These are phyloP conservation scores for Ganoderma multipileum DNA, from an alignment of 1,284 basidiomycete species.

Conservation along the genomic window DNA sequence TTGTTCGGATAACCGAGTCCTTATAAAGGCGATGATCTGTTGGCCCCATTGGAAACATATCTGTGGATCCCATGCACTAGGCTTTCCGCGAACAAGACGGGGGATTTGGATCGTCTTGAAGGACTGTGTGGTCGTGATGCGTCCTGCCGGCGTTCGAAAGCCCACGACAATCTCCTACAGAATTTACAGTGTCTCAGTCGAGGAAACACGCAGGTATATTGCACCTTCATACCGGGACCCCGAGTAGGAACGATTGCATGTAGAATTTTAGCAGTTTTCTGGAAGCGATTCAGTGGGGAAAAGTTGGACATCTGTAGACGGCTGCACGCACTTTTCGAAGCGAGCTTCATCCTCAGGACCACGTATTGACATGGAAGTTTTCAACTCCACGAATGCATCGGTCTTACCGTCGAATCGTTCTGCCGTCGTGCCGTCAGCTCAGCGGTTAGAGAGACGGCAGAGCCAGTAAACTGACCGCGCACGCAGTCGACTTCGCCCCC, in stretches of 20 bases:
- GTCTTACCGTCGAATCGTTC: slow-evolving; percentile 64
- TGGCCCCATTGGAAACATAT: slow-evolving; percentile 81
- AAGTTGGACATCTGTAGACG: background rate
- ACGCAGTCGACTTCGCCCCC: slow-evolving; percentile 98
- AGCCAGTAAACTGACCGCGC: slow-evolving; percentile 55
- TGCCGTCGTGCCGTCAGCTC: slow-evolving; percentile 35
- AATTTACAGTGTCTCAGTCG: background rate
- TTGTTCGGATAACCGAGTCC: slow-evolving; percentile 22
- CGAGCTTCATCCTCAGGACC: slow-evolving; percentile 70
- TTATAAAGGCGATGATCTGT: slow-evolving; percentile 62
- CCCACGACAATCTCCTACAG: slow-evolving; percentile 87
- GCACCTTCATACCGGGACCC: slow-evolving; percentile 76
- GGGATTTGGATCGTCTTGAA: slow-evolving; percentile 81
- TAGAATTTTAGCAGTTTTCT: slow-evolving; percentile 94
- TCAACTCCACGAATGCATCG: slow-evolving; percentile 86
- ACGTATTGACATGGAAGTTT: slow-evolving; percentile 87
- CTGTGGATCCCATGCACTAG: slow-evolving; percentile 80
- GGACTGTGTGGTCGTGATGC: slow-evolving; percentile 63
- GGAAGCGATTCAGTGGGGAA: slow-evolving; percentile 1
- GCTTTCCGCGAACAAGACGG: slow-evolving; percentile 75
- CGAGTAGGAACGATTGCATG: slow-evolving; percentile 93
- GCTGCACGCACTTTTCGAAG: slow-evolving; percentile 79
- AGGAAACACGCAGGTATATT: background rate
- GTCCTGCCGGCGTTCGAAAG: slow-evolving; percentile 84
- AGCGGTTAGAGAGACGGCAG: background rate